Evolutionary conservation across 305 asterid genomes (phyloP).

Genomic region (Lippia alba): DNA sequence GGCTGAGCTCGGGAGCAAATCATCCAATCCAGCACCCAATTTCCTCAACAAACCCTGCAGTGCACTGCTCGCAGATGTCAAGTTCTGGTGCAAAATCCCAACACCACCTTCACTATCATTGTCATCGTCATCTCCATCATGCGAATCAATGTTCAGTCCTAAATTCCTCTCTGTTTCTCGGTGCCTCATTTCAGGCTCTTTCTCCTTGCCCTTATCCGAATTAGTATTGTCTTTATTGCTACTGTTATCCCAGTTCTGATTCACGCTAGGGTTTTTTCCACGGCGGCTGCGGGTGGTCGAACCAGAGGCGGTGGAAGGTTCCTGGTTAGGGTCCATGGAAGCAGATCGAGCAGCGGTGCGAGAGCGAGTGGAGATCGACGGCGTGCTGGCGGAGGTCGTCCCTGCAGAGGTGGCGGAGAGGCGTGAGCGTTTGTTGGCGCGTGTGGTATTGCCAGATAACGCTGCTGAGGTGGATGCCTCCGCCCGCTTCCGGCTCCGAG

Average conservation of each 20-base stretch:
- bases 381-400: conserved; percentile 31
- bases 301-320: conserved; percentile 76
- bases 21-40: conserved; percentile 95
- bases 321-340: conserved; percentile 79
- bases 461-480: conserved; percentile 99
- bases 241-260: conserved; percentile 53
- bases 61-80: conserved; percentile 96
- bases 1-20: conserved; percentile 90
- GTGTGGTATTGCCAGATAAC: conserved; percentile 78
- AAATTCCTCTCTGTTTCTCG: conserved; percentile 68
- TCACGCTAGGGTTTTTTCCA: conserved; percentile 67
- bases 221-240: conserved; percentile 43
- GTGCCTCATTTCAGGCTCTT: conserved; percentile 75
- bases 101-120: conserved; percentile 88
- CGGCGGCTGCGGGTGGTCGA: conserved; percentile 84
- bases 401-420: conserved; percentile 42
- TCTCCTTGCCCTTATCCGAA: conserved; percentile 93
- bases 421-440: conserved; percentile 87
- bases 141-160: conserved; percentile 77
- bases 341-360: conserved; percentile 64
- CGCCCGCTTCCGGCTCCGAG: conserved; percentile 99
- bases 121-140: conserved; percentile 76
- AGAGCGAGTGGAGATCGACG: conserved; percentile 70
- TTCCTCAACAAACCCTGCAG: conserved; percentile 94
- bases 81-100: conserved; percentile 85